These are phyloP conservation scores for Chlorella sp. DNA, from an alignment of 139 green algal species.

Conservation along the genomic window DNA sequence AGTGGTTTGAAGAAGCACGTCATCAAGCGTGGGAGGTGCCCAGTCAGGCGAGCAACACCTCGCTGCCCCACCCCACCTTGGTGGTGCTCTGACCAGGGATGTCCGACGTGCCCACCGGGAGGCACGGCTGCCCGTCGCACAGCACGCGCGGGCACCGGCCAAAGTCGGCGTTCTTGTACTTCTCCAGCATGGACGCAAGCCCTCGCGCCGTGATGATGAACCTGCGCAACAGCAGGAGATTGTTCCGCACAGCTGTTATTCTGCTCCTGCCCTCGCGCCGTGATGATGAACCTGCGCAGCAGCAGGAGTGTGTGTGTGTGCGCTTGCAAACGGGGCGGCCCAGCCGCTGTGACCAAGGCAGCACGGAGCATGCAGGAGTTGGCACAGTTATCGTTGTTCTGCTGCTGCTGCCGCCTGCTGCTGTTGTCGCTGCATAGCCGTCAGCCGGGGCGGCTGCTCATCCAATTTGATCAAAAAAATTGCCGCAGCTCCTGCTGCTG, in stretches of 20 bases:
- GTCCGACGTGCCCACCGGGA: slow-evolving; percentile 86
- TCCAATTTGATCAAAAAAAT: too few species aligned
- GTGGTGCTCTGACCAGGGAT: slow-evolving; percentile 82
- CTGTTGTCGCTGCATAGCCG: too few species aligned
- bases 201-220: slow-evolving; percentile 87
- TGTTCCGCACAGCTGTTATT: neutral
- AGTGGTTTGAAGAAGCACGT: too few species aligned
- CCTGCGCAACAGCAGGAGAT: slow-evolving; percentile 15
- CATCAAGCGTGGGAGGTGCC: too few species aligned
- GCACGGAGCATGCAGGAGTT: too few species aligned
- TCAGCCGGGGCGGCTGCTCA: too few species aligned
- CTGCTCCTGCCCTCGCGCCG: slow-evolving; percentile 38
- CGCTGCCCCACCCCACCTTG: slow-evolving; percentile 26
- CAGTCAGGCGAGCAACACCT: too few species aligned
- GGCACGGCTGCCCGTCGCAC: slow-evolving; percentile 86
- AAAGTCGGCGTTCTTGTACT: slow-evolving; percentile 90
- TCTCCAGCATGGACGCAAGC: slow-evolving; percentile 79
- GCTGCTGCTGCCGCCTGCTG: too few species aligned
- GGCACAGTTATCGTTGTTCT: too few species aligned
- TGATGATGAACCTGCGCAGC: slow-evolving; percentile 79
- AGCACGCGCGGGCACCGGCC: slow-evolving; percentile 84
- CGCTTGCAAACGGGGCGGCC: too few species aligned
- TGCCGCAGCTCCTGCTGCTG: too few species aligned
- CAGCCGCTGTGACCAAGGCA: too few species aligned
- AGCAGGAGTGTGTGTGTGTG: neutral